Conservation (phyloP, 306 rosid species). For the Dalbergia oliveri region DNA sequence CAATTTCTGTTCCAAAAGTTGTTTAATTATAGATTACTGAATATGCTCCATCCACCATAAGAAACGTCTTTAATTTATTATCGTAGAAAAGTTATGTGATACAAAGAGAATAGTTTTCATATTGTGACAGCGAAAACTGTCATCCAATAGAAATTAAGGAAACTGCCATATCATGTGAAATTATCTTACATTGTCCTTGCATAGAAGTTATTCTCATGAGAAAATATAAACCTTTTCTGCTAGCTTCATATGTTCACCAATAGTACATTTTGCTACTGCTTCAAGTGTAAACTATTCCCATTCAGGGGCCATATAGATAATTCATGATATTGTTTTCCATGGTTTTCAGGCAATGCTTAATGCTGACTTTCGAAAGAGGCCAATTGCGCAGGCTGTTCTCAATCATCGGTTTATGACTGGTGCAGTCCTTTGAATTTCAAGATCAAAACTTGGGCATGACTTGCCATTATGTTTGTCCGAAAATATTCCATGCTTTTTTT, state of each 20-base stretch:
- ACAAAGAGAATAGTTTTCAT: not conserved
- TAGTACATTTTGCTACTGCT: slow-evolving; percentile 4
- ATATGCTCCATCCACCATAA: not conserved
- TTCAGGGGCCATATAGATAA: not conserved
- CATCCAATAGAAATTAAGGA: no score
- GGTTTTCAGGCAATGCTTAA: slow-evolving; percentile 83
- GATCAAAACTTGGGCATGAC: slow-evolving; percentile 8
- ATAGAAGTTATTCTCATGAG: no score
- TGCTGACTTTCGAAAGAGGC: slow-evolving; percentile 84
- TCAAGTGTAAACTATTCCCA: not conserved
- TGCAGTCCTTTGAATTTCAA: slow-evolving; percentile 53
- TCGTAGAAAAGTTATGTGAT: not conserved
- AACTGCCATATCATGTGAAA: no score
- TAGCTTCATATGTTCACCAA: not conserved
- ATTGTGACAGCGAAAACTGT: no score
- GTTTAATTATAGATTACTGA: not conserved
- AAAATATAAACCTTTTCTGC: not conserved
- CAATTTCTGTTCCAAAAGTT: not conserved
- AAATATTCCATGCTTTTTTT: slow-evolving; percentile 39
- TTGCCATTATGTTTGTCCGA: slow-evolving; percentile 34
- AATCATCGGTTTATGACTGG: slow-evolving; percentile 74
- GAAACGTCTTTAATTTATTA: not conserved
- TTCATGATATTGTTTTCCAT: slow-evolving; percentile 35
- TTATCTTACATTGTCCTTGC: no score
- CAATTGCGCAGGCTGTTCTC: slow-evolving; percentile 77